Base-by-base conservation (phyloP, 2,329 filamentous ascomycete genomes). In the Biscogniauxia sp. region DNA sequence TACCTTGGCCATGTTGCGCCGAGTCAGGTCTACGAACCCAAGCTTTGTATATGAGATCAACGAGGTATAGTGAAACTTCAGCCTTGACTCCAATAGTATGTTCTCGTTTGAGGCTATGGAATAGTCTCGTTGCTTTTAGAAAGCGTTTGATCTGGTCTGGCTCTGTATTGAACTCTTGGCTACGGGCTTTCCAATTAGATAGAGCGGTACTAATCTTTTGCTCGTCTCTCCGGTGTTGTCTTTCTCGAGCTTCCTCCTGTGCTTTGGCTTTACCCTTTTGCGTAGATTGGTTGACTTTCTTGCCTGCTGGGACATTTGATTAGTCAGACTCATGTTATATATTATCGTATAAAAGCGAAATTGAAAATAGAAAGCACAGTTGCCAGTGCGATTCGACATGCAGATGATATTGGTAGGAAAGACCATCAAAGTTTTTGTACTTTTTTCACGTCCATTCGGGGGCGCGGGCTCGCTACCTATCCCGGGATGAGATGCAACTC, bases 131-230 rank as follows among this genome's bases (percentile, higher is more conserved):
- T 0, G 79, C 76, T 61, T 80, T 82, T 23, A 76, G 70, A 64
- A 83, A 87, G 54, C 81, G 77, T 26, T 73, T 74, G 9, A 78
- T 70, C 9, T 78, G 67, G 50, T 77, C 75, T 1, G 61, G 60
- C 58, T 82, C 79, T 20, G 77, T 79, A 45, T 84, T 77, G 9
- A 87, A 75, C 41, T 79, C 76, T 26, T 73, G 73, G 63, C 78
- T 80, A 3, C 77, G 75, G 63, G 70, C 55, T 28, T 73, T 71
- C 83, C 82, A 86, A 17, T 77, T 76, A 20, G 73, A 69, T 45
- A 79, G 68, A 9, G 79, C 68, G 3, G 68, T 70, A 6, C 58
- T 60, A 2, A 67, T 66, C 51, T 74, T 75, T 19, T 62, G 65
- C 26, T 71, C 62, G 0, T 57, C 54, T 61, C 77, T 79, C 56